These are phyloP conservation scores for Penicillium odoratum DNA, from an alignment of 495 filamentous ascomycete species.

Conservation along the genomic window DNA sequence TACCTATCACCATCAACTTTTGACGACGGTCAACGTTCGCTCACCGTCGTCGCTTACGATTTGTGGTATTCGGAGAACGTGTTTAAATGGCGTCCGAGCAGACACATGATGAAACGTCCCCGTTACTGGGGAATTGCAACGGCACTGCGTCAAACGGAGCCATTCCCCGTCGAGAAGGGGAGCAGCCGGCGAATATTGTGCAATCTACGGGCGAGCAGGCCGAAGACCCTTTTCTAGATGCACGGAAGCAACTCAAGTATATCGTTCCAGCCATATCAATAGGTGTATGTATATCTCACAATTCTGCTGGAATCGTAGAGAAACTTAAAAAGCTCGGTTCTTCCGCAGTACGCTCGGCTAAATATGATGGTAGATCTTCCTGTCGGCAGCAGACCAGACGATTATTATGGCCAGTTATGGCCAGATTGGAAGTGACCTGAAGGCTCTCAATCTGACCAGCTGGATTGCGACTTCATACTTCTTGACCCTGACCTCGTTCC, in stretches of 20 bases:
- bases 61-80: too few species aligned
- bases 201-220: constrained; percentile 16
- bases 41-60: too few species aligned
- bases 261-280: constrained; percentile 53
- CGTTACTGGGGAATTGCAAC: constrained; percentile 38
- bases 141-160: constrained; percentile 28
- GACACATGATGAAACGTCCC: constrained; percentile 40
- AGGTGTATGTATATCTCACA: too few species aligned
- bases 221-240: constrained; percentile 33
- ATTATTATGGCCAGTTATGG: constrained; percentile 79
- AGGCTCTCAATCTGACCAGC: constrained; percentile 74
- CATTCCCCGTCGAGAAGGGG: constrained; percentile 22
- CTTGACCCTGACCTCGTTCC: constrained; percentile 75
- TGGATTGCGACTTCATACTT: constrained; percentile 84
- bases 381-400: constrained; percentile 78
- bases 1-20: too few species aligned
- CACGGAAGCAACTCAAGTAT: constrained; percentile 39
- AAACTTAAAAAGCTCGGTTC: too few species aligned
- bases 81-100: constrained; percentile 28
- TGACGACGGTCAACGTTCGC: too few species aligned
- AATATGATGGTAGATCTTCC: constrained; percentile 59
- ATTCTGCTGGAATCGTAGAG: too few species aligned
- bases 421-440: constrained; percentile 75
- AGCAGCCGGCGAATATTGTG: constrained; percentile 13
- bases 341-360: too few species aligned